Evolutionary conservation across 495 filamentous ascomycete genomes (phyloP), one percentile per base, ranked within the genome.

Genomic region (Cryomyces antarcticus): DNA sequence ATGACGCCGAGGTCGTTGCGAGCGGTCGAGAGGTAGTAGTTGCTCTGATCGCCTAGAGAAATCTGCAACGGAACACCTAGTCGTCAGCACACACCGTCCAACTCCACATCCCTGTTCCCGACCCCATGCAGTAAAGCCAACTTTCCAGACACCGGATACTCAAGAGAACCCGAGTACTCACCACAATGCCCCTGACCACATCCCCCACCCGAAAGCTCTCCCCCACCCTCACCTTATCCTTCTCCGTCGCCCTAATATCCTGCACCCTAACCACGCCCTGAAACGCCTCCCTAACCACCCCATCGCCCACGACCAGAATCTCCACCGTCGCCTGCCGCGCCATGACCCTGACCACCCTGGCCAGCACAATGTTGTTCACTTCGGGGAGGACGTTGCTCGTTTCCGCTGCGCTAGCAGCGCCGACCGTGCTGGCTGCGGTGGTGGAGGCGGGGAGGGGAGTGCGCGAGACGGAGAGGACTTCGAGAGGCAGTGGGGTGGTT

Each of bases 151-250:
- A n/a, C n/a, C n/a, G n/a, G n/a, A n/a, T n/a, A n/a, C 10, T 3
- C 17, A 50, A 35, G 11, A 45, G 41, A 5, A 11, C 34, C 11
- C 28, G 30, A 43, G 4, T 37, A 69, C 75, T 66, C 48, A 84
- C 75, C 53, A 97, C 87, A 27, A 80, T 71, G 9, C 83, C 89
- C 43, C 86, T 68, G 34, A 97, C 82, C 46, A 97, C 76, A 69
- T 97, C 89, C 0, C 89, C 89, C 9, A 88, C 83, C 46, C 88
- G 69, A 58, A 95, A 97, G 60, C 79, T 83, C 54, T 93, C 85
- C 50, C 78, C 76, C 48, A 94, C 78, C 33, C 33, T 35, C 24
- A 96, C 84, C 43, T 75, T 79, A 46, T 97, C 89, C 63, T 93
- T 93, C 70, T 97, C 89, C 34, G 88, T 93, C 12, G 83, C 85